These are phyloP conservation scores for Lentinula sp. DNA, from an alignment of 768 basidiomycete species.

Conservation along the genomic window DNA sequence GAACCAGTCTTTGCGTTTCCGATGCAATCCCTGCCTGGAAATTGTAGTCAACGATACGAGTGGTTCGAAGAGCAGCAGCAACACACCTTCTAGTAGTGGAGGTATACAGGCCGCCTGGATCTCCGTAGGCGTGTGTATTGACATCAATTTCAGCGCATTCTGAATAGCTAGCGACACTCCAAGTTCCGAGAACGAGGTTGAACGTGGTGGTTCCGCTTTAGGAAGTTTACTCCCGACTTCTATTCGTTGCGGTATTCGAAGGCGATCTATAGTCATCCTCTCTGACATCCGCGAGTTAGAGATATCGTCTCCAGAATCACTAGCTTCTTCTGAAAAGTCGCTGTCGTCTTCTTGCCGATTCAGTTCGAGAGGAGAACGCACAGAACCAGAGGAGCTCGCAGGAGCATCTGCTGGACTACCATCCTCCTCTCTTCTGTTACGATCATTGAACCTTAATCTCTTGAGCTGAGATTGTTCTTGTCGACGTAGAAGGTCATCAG, in stretches of 20 bases:
- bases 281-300: neutral
- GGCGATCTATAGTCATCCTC: neutral
- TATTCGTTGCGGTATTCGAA: neutral
- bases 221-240: neutral
- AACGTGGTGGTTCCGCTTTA: slow-evolving; percentile 7
- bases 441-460: slow-evolving; percentile 20
- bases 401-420: neutral
- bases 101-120: slow-evolving; percentile 91
- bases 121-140: slow-evolving; percentile 78
- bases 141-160: slow-evolving; percentile 69
- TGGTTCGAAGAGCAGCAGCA: neutral
- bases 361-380: neutral
- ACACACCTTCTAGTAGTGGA: slow-evolving; percentile 69
- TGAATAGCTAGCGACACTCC: slow-evolving; percentile 58
- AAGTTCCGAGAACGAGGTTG: slow-evolving; percentile 45
- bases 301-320: neutral
- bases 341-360: slow-evolving; percentile 7
- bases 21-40: slow-evolving; percentile 86
- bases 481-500: slow-evolving; percentile 41
- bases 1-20: slow-evolving; percentile 98
- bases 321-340: neutral
- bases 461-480: slow-evolving; percentile 38
- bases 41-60: neutral
- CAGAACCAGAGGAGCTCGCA: neutral
- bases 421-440: neutral